Evolutionary conservation across 371 early-diverging fungal species (phyloP).

Genomic region (Mortierella sp.): DNA sequence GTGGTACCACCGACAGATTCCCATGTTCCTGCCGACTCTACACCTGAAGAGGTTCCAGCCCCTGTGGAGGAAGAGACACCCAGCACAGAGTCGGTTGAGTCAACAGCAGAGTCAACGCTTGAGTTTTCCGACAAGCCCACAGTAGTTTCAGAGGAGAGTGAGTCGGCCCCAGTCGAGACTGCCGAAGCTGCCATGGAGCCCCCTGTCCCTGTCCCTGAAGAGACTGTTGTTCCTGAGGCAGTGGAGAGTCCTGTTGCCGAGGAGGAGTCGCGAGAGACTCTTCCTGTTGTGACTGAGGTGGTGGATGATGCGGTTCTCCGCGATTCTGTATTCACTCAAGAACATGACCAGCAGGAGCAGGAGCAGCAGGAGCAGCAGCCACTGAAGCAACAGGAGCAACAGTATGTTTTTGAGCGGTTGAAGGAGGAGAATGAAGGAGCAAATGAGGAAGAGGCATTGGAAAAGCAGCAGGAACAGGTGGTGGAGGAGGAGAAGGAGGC

Average conservation of each 20-base stretch:
- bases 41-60: neutral
- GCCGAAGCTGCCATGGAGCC: constrained; percentile 12
- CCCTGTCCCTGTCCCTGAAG: neutral
- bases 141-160: constrained; percentile 7
- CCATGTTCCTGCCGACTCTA: neutral
- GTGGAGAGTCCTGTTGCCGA: neutral
- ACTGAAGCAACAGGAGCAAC: neutral
- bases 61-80: neutral
- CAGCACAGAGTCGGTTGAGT: constrained; percentile 5
- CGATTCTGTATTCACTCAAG: neutral
- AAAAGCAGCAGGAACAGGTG: neutral
- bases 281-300: neutral
- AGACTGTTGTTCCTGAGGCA: constrained; percentile 9
- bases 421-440: neutral
- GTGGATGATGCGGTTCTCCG: neutral
- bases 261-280: neutral
- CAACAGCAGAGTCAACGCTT: constrained; percentile 24
- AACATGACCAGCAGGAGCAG: neutral
- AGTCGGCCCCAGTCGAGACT: constrained; percentile 13
- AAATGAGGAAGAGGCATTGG: neutral
- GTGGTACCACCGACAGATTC: neutral
- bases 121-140: constrained; percentile 30
- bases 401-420: neutral
- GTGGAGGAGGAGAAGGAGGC: constrained; percentile 12
- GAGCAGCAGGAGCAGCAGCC: neutral